Percentiles rank a stretch among this genome's conserved stretches.
Conservation (phyloP, 208 protist species). For the Trypanosoma brucei region DNA sequence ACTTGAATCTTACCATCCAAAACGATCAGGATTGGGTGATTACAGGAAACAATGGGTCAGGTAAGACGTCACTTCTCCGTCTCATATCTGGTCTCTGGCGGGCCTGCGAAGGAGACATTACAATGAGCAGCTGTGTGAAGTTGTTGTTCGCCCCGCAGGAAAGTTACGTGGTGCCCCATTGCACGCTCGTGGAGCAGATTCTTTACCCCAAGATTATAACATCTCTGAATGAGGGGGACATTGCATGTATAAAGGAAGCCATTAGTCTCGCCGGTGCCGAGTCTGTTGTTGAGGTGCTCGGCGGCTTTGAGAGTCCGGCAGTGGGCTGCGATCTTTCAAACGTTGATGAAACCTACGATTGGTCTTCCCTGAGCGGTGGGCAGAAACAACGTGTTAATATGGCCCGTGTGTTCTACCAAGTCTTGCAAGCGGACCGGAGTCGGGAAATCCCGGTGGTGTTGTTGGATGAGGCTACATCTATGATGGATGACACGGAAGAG, state of each 20-base stretch:
- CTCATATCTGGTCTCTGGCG: conserved; percentile 82
- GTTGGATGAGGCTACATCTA: conserved; percentile 83
- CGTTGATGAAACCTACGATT: conserved; percentile 67
- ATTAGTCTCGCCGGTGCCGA: conserved; percentile 62
- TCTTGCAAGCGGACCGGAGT: conserved; percentile 54
- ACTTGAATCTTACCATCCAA: conserved; percentile 51
- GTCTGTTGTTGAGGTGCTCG: conserved; percentile 69
- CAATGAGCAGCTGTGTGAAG: conserved; percentile 36
- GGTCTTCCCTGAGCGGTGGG: conserved; percentile 80
- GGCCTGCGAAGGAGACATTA: conserved; percentile 41
- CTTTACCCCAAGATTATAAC: conserved; percentile 46
- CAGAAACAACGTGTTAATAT: conserved; percentile 87
- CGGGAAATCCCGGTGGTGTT: conserved; percentile 58
- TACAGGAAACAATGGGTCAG: conserved; percentile 77
- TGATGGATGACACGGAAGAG: conserved; percentile 88
- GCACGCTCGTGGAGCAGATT: conserved; percentile 82
- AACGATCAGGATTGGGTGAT: conserved; percentile 80
- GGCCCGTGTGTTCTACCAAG: conserved; percentile 81
- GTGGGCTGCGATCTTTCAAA: conserved; percentile 48
- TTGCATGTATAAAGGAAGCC: conserved; percentile 39
- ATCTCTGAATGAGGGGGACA: conserved; percentile 24
- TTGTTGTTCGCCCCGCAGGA: conserved; percentile 74
- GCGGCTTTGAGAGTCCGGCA: conserved; percentile 60
- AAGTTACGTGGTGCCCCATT: conserved; percentile 79
- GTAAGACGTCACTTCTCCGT: conserved; percentile 82